A percentile compares a stretch with the other conserved stretches of the same genome.
Conservation (phyloP, 1,284 basidiomycete genomes). For the Trichosporon sp. region DNA sequence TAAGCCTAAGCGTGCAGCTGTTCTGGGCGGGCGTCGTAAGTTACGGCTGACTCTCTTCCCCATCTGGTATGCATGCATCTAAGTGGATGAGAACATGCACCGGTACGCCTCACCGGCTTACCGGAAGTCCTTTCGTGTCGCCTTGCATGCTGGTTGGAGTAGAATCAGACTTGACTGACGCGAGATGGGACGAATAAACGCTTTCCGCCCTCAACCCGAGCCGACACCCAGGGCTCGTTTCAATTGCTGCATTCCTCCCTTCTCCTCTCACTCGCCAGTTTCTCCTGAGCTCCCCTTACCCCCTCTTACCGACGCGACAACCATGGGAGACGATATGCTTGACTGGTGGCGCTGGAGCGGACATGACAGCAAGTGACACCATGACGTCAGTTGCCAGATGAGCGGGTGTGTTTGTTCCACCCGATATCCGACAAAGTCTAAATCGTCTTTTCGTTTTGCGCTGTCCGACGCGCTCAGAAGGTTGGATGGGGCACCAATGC, state of each 20-base stretch:
- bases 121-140: not conserved
- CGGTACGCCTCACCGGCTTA: not conserved
- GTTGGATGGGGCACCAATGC: too few species aligned
- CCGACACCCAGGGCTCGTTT: not conserved
- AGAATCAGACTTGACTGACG: too few species aligned
- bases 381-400: not conserved
- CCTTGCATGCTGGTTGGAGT: not conserved
- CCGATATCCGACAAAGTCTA: constrained; percentile 2
- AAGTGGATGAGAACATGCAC: not conserved
- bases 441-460: not conserved
- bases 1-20: not conserved
- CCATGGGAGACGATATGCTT: not conserved
- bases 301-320: not conserved
- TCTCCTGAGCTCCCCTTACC: not conserved
- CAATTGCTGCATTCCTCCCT: not conserved
- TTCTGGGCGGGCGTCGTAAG: not conserved
- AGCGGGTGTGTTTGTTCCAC: not conserved
- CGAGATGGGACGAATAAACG: not conserved
- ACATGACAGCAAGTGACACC: too few species aligned
- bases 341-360: not conserved
- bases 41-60: not conserved
- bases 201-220: not conserved
- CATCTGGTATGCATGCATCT: too few species aligned
- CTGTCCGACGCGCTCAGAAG: too few species aligned
- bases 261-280: not conserved